Conservation (phyloP, 2,329 filamentous ascomycete species). For the Colletotrichum horii region DNA sequence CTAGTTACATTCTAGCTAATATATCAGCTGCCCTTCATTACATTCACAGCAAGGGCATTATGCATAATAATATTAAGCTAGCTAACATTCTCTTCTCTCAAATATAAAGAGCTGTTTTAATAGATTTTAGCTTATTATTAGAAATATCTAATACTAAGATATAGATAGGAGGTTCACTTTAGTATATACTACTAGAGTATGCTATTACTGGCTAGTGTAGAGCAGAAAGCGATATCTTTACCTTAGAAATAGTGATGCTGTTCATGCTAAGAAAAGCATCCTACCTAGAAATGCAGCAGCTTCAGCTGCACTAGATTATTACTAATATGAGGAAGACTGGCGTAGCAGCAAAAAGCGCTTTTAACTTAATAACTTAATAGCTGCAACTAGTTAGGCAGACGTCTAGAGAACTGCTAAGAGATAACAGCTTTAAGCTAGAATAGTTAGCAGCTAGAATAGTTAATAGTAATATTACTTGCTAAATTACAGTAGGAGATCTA, state of each 20-base stretch:
- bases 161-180: background rate
- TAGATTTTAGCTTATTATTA: background rate
- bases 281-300: background rate
- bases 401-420: background rate
- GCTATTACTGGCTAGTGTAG: background rate
- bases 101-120: background rate
- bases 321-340: background rate
- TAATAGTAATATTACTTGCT: background rate
- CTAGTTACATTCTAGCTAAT: background rate
- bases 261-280: background rate
- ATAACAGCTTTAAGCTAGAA: background rate
- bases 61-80: background rate
- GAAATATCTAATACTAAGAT: background rate
- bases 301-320: background rate
- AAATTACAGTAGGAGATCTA: background rate
- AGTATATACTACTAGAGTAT: background rate
- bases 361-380: background rate
- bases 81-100: background rate
- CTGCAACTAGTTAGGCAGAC: background rate
- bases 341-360: background rate
- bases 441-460: background rate
- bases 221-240: background rate
- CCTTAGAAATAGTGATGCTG: background rate
- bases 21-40: background rate
- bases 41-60: background rate